phyloP scores from a whole-genome alignment of 768 basidiomycete species.

The Cyclocybe cylindracea region DNA sequence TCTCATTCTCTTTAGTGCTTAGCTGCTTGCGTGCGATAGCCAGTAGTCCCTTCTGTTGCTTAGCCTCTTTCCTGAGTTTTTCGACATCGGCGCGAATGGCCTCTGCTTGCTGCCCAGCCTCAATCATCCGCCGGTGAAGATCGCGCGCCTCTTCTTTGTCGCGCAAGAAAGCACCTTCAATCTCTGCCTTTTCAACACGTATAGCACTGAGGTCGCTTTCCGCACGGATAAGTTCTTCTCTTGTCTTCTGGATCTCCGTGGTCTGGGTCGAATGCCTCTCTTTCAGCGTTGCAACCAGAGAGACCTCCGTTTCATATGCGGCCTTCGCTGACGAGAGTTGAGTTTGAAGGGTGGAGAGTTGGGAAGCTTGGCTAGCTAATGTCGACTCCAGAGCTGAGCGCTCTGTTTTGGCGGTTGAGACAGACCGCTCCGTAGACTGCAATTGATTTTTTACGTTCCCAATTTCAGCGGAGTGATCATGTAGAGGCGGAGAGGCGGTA shows the following conservation, averaged over 20 bases:
- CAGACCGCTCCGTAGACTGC: constrained; percentile 71
- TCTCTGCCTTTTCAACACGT: constrained; percentile 86
- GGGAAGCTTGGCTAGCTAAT: constrained; percentile 66
- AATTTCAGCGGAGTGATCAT: constrained; percentile 82
- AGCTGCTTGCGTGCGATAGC: constrained; percentile 96
- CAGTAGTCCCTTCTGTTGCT: constrained; percentile 93
- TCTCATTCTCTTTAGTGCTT: constrained; percentile 77
- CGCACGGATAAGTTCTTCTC: constrained; percentile 80
- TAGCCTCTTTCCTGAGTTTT: constrained; percentile 88
- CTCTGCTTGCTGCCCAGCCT: constrained; percentile 73
- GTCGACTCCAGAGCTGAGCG: constrained; percentile 65
- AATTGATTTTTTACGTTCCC: constrained; percentile 88
- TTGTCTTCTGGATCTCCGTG: constrained; percentile 68
- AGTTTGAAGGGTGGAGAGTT: constrained; percentile 79
- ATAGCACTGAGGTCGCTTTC: constrained; percentile 93
- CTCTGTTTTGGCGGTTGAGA: constrained; percentile 66
- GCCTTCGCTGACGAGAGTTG: constrained; percentile 84
- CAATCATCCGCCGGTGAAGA: constrained; percentile 81
- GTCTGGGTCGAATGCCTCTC: constrained; percentile 70
- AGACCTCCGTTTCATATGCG: constrained; percentile 83
- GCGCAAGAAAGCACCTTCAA: constrained; percentile 81
- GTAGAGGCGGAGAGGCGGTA: constrained; percentile 50
- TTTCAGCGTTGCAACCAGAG: constrained; percentile 62
- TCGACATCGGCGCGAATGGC: constrained; percentile 75
- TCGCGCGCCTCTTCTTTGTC: constrained; percentile 95